Base-by-base conservation (phyloP, 1,284 basidiomycete genomes). In the Psilocybe mexicana region DNA sequence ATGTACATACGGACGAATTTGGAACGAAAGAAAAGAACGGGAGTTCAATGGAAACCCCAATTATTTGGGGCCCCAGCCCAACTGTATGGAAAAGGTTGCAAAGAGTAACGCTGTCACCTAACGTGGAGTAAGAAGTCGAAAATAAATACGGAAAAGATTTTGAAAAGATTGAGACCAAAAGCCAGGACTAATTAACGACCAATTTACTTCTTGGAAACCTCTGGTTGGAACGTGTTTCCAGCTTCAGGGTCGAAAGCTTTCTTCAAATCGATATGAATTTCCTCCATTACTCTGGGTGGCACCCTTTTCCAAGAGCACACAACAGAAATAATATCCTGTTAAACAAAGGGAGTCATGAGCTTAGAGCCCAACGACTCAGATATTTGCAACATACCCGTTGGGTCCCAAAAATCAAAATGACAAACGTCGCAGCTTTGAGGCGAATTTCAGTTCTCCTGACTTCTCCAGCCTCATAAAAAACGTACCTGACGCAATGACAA, bases 361-460 rank as follows among this genome's bases (percentile, higher is more conserved):
- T 6, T 11, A 47, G 26, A 36, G 11, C 1, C 11, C 23, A 12
- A 30, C 24, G 14, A 24, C 24, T 6, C 18, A 49, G 12, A 26
- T n/a, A 42, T 14, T 3, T 2, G 30, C 47, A 28, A 10, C 69
- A 59, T 64, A 76, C 77, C 54, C 59, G 65, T 61, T 79, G 79
- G 0, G 79, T 77, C 1, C 73, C 79, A 62, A 82, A 82, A 44
- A 80, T 74, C 38, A 79, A 40, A 12, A 80, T 66, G 11, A 78
- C 66, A 28, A 76, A 70, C 4, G 70, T 77, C 10, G 78, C 71
- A 58, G 77, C 80, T 80, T 43, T 23, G 14, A 35, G 8, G n/a
- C 4, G 12, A 30, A 54, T 0, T 8, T 23, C n/a, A 28, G 18
- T 14, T 52, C n/a, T 26, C 25, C 25, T 35, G 35, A 33, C 35